Base-by-base conservation (phyloP, 805 yeast genomes). In the Myxozyma mucilagina region DNA sequence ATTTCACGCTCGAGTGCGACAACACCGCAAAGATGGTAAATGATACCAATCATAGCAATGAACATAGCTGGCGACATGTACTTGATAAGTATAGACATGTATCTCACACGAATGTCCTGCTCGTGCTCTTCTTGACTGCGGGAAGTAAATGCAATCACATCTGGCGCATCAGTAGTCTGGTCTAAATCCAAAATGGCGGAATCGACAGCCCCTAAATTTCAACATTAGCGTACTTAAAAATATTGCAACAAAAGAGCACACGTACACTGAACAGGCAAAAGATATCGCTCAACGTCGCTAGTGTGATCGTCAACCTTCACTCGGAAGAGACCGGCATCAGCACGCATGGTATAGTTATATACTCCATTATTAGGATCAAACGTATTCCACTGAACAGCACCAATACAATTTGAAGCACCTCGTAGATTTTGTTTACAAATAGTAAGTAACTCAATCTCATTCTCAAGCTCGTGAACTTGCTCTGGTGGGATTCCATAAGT, bases 261-360 rank as follows among this genome's bases (percentile, higher is more conserved):
- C 38, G 69, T 73, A 69, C 73, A 72, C 51, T 74, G 76, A 8
- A 74, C 63, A 1, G 76, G 76, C 48, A 73, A 57, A 18, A 74
- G 67, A 47, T 68, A 69, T 4, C 64, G 65, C 41, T 74, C 76
- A 24, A 71, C 68, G 36, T 66, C 69, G 14, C 74, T 69, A 11
- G 67, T 57, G 50, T 67, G 68, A 39, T 63, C 66, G 20, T 48
- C 61, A 18, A 74, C 71, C 43, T 71, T 65, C 53, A 74, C 68
- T 13, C 55, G 43, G 51, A 59, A 52, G 20, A 69, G 60, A 0
- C 76, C 76, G 5, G 74, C 66, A 53, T 73, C 72, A 34, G 74
- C 71, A 42, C 76, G 68, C n/a, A 74, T 56, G 6, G 76, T 73
- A 63, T 74, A 74, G 63, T 74, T 74, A 67, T 72, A 74, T 24